These are phyloP conservation scores for Aspergillus uvarum DNA, from an alignment of 2,329 filamentous ascomycete genomes.

Conservation along the genomic window DNA sequence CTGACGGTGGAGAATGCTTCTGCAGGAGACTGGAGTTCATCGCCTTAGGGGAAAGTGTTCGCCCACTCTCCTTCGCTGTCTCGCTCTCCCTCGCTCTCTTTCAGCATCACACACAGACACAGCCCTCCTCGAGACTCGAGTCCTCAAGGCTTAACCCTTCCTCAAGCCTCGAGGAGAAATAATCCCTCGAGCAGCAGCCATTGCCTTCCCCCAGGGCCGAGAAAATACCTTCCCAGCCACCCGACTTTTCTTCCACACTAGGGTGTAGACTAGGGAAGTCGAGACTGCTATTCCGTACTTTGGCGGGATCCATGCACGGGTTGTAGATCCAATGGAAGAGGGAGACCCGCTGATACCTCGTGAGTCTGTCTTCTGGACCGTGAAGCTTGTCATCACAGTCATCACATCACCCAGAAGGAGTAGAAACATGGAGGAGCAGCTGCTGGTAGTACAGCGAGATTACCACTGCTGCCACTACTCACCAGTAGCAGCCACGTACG, in stretches of 20 bases:
- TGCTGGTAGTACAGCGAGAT: neutral
- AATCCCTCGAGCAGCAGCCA: no score
- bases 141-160: neutral
- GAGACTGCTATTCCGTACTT: no score
- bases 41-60: constrained; percentile 10
- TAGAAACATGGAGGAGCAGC: neutral
- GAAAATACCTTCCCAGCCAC: constrained; percentile 15
- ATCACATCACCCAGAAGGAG: neutral
- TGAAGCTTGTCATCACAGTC: neutral
- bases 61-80: neutral
- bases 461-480: neutral
- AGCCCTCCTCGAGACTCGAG: neutral
- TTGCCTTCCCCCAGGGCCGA: neutral
- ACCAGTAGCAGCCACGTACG: neutral
- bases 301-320: no score
- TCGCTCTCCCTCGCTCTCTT: neutral
- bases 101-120: neutral
- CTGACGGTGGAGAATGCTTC: constrained; percentile 19
- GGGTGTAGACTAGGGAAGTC: neutral
- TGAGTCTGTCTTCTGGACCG: neutral
- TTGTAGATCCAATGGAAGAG: no score
- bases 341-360: neutral
- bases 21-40: constrained; percentile 22
- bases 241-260: neutral
- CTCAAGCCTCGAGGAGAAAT: no score